Evolutionary conservation across 306 rosid genomes (phyloP).

Genomic region (Pueraria montana): DNA sequence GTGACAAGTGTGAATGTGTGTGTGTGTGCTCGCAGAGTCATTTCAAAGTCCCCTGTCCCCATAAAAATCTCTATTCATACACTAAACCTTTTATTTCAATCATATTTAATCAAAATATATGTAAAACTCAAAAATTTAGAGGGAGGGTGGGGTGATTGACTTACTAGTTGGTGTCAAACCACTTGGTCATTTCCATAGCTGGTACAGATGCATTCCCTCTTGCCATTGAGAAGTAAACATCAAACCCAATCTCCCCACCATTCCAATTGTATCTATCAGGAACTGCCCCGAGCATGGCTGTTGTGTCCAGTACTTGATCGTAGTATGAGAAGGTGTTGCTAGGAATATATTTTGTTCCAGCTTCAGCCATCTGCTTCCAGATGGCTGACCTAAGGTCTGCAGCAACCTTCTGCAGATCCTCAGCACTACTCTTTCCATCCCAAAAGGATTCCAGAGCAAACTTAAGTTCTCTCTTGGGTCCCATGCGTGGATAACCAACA

Average conservation of each 20-base stretch:
- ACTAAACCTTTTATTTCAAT: conserved; percentile 23
- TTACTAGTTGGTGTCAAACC: conserved; percentile 87
- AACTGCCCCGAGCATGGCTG: conserved; percentile 90
- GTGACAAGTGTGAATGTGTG: neutral
- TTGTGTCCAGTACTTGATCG: conserved; percentile 87
- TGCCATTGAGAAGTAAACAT: conserved; percentile 86
- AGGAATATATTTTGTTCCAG: conserved; percentile 79
- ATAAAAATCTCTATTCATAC: conserved; percentile 10
- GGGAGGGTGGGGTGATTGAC: conserved; percentile 41
- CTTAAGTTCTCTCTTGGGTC: conserved; percentile 75
- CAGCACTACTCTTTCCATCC: conserved; percentile 82
- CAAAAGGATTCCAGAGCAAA: conserved; percentile 82
- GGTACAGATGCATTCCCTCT: conserved; percentile 82
- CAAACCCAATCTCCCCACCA: conserved; percentile 75
- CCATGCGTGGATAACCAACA: conserved; percentile 92
- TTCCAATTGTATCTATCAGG: conserved; percentile 83
- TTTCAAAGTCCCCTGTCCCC: conserved; percentile 25
- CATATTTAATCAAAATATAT: neutral
- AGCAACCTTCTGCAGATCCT: conserved; percentile 70
- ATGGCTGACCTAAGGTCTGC: conserved; percentile 70
- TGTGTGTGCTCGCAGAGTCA: neutral
- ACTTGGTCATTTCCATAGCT: conserved; percentile 96
- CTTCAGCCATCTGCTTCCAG: conserved; percentile 86
- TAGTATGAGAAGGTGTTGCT: conserved; percentile 91
- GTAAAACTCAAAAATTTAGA: neutral